Evolutionary conservation across 2,329 filamentous ascomycete genomes (phyloP).

Genomic region (Xylaria sp.): DNA sequence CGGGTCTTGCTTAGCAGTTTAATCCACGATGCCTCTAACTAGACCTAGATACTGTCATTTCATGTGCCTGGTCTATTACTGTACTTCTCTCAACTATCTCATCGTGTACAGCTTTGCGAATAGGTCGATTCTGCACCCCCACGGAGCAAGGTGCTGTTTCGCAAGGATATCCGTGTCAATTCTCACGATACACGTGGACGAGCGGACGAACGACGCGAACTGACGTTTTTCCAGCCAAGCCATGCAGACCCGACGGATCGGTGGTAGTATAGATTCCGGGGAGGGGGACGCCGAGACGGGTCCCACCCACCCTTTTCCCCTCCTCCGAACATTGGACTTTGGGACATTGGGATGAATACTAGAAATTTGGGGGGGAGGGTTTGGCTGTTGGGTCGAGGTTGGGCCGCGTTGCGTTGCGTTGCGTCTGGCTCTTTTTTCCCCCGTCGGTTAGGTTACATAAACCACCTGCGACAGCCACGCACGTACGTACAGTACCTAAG

Average conservation of each 20-base stretch:
- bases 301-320: neutral
- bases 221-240: neutral
- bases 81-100: conserved; percentile 10
- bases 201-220: conserved; percentile 18
- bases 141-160: conserved; percentile 9
- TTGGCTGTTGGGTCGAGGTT: conserved; percentile 22
- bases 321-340: too few relatives aligned
- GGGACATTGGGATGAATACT: too few relatives aligned
- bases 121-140: conserved; percentile 15
- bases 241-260: conserved; percentile 11
- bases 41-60: neutral
- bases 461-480: too few relatives aligned
- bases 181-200: conserved; percentile 20
- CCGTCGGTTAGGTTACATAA: too few relatives aligned
- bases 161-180: conserved; percentile 9
- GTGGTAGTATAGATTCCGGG: neutral
- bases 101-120: conserved; percentile 9
- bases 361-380: neutral
- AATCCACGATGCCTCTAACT: neutral
- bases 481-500: too few relatives aligned
- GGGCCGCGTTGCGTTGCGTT: conserved; percentile 22
- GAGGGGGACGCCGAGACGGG: neutral
- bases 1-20: neutral
- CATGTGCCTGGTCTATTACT: conserved; percentile 3
- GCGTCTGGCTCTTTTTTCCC: neutral